Evolutionary conservation across 2,329 filamentous ascomycete species (phyloP).

Genomic region (Colletotrichum trifolii): DNA sequence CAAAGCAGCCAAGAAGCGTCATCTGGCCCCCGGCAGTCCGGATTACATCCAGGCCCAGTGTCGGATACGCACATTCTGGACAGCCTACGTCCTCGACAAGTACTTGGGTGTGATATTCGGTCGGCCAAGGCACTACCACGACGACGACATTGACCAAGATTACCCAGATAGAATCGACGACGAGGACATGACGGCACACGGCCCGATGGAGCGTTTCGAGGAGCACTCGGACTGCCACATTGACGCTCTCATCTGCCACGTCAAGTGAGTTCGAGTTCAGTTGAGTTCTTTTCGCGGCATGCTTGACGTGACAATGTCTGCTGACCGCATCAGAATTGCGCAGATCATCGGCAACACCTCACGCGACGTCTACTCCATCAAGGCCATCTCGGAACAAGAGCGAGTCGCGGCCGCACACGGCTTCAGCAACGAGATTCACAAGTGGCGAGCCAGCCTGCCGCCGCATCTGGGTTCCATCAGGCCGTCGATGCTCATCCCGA

Average conservation of each 20-base stretch:
- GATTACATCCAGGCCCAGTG: constrained; percentile 63
- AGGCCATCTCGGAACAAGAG: constrained; percentile 47
- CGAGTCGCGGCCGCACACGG: constrained; percentile 51
- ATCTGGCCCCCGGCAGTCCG: constrained; percentile 12
- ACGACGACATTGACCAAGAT: constrained; percentile 72
- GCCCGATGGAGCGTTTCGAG: constrained; percentile 41
- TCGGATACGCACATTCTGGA: constrained; percentile 70
- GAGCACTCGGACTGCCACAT: constrained; percentile 58
- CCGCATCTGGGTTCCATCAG: constrained; percentile 55
- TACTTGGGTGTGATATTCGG: constrained; percentile 73
- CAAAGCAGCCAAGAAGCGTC: constrained; percentile 46
- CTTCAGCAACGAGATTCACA: constrained; percentile 50
- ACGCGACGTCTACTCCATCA: constrained; percentile 52
- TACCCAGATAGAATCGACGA: constrained; percentile 66
- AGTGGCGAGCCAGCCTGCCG: constrained; percentile 53
- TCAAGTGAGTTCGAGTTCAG: constrained; percentile 44
- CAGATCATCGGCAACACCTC: constrained; percentile 53
- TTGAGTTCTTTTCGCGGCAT: background rate
- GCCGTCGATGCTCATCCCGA: constrained; percentile 57
- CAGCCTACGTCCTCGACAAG: constrained; percentile 70
- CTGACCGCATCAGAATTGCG: constrained; percentile 41
- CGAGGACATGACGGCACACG: constrained; percentile 61
- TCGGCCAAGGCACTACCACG: constrained; percentile 68
- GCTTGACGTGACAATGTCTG: constrained; percentile 3
- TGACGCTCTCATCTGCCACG: constrained; percentile 59